Evolutionary conservation across 2,329 filamentous ascomycete genomes (phyloP).

Genomic region (Fusarium compactum): DNA sequence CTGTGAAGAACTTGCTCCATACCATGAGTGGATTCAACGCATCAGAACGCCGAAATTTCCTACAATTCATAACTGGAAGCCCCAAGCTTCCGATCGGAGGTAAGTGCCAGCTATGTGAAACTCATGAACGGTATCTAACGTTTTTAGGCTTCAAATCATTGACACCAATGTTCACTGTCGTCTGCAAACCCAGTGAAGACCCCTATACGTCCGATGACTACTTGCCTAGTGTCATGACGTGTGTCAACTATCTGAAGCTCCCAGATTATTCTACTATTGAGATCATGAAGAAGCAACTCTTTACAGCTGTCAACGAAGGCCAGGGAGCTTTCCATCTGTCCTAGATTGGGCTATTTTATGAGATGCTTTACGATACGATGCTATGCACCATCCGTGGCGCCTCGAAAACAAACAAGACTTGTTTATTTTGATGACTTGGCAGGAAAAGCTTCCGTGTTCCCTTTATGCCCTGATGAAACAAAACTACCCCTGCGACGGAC

Average conservation of each 20-base stretch:
- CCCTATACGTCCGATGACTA: slow-evolving; percentile 97
- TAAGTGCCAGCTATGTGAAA: slow-evolving; percentile 59
- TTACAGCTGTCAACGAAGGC: slow-evolving; percentile 90
- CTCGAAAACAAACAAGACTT: slow-evolving; percentile 5
- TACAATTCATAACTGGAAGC: slow-evolving; percentile 98
- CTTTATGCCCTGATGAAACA: slow-evolving; percentile 45
- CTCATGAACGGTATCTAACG: slow-evolving; percentile 11
- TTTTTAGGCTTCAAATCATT: slow-evolving; percentile 89
- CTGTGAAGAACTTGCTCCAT: slow-evolving; percentile 91
- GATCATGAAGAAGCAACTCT: slow-evolving; percentile 81
- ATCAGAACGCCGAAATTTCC: slow-evolving; percentile 86
- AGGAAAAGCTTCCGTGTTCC: slow-evolving; percentile 36
- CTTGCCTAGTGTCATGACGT: slow-evolving; percentile 99
- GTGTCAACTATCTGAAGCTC: slow-evolving; percentile 98
- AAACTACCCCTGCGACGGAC: slow-evolving; percentile 36
- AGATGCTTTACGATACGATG: slow-evolving; percentile 11
- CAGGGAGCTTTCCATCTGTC: slow-evolving; percentile 98
- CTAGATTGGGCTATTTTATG: slow-evolving; percentile 56
- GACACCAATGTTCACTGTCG: slow-evolving; percentile 98
- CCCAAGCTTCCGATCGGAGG: slow-evolving; percentile 98
- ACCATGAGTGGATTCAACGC: slow-evolving; percentile 89
- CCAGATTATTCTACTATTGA: slow-evolving; percentile 90
- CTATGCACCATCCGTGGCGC: neutral
- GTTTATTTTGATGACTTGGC: slow-evolving; percentile 30
- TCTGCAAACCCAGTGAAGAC: slow-evolving; percentile 97